Base-by-base conservation (phyloP, 495 filamentous ascomycete species). In the Aspergillus leporis region DNA sequence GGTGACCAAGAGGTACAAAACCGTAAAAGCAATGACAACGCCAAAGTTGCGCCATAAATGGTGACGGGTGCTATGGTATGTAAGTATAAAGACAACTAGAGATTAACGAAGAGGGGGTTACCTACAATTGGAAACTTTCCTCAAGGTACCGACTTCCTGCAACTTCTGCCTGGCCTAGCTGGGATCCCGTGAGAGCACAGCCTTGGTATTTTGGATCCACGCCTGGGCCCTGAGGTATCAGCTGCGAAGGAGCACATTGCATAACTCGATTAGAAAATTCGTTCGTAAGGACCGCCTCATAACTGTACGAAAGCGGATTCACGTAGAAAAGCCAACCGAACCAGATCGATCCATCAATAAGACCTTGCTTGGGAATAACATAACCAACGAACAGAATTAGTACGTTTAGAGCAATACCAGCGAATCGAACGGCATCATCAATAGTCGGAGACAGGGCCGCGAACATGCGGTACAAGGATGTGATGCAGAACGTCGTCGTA, bases 11-110 rank as follows among this genome's bases (percentile, higher is more conserved):
- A 93, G 81, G 56, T 91, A 92, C 2, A 90, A 73, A 12, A 88
- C 80, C 5, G 74, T 81, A 53, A 90, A 91, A 16, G 86, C 87
- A 41, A 91, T 80, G 38, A 92, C 62, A 19, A 92, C 86, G 50
- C 87, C 90, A 65, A 89, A 91, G 67, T 94, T 92, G 18, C 89
- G 86, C 90, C 90, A 94, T 18, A 92, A 69, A 64, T 94, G 81
- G 14, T 69, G 63, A 1, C 85, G 82, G 5, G 75, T 81, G 65
- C 43, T 47, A 47, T 23, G 43, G 9, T 23, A 13, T 47, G 21
- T 47, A 12, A 47, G 43, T 14, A 23, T 9, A 19, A 6, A 8
- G 21, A 23, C 13, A 12, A 5, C 19, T 47, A n/a, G 19, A 23
- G 7, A 47, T 6, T 23, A 12, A 23, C 19, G 19, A 22, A 47